Conservation (phyloP, 306 rosid species). For the Vigna trinervia region DNA sequence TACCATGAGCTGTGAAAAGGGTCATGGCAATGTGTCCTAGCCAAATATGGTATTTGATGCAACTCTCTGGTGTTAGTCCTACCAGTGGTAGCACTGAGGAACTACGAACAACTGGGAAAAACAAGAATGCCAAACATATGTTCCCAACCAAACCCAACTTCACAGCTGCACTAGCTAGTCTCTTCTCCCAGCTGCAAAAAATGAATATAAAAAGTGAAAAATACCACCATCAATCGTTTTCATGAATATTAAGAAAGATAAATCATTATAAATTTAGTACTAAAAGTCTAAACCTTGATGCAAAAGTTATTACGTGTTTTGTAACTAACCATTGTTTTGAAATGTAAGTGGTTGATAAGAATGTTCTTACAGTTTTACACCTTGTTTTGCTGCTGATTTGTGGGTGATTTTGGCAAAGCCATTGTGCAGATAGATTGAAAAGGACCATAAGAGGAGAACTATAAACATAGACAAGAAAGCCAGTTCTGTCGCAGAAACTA, state of each 20-base stretch:
- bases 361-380: slow-evolving; percentile 61
- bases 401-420: slow-evolving; percentile 48
- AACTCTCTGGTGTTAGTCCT: slow-evolving; percentile 73
- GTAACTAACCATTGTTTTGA: not conserved
- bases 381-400: slow-evolving; percentile 46
- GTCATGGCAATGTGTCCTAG: slow-evolving; percentile 68
- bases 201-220: not conserved
- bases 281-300: too few species aligned
- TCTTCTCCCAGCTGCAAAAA: slow-evolving; percentile 64
- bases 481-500: slow-evolving; percentile 66
- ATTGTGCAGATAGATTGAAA: slow-evolving; percentile 48
- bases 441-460: slow-evolving; percentile 66
- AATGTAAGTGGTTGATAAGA: not conserved
- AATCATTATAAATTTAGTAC: too few species aligned
- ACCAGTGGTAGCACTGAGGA: slow-evolving; percentile 72
- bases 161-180: slow-evolving; percentile 46
- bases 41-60: slow-evolving; percentile 87
- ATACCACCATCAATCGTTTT: too few species aligned
- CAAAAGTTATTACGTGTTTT: not conserved
- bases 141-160: slow-evolving; percentile 66
- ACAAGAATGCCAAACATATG: slow-evolving; percentile 62
- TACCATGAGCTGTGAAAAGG: slow-evolving; percentile 78
- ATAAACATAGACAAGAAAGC: slow-evolving; percentile 63
- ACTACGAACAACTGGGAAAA: slow-evolving; percentile 80
- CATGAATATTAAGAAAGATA: too few species aligned